Percentiles rank a stretch among this genome's conserved stretches.
Evolutionary conservation across 176 grass and related monocot genomes (phyloP).

Genomic region (Canna indica): DNA sequence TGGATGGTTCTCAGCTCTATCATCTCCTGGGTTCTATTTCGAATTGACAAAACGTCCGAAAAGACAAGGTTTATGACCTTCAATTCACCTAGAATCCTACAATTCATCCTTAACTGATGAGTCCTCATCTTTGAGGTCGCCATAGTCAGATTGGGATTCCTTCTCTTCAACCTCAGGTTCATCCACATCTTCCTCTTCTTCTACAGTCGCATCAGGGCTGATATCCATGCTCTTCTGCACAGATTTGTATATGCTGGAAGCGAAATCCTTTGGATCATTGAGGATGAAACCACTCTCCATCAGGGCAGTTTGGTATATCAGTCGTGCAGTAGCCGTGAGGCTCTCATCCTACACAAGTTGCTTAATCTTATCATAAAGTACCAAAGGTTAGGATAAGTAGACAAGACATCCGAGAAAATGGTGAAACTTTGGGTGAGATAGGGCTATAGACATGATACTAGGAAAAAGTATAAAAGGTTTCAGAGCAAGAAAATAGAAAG

Average conservation of each 20-base stretch:
- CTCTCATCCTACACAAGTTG: slow-evolving; percentile 30
- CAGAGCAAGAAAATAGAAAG: not conserved
- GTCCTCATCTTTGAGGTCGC: slow-evolving; percentile 1
- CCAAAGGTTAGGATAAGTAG: no score
- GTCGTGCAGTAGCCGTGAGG: slow-evolving; percentile 62
- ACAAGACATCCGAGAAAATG: no score
- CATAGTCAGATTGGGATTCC: slow-evolving; percentile 29
- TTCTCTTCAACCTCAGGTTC: slow-evolving; percentile 62
- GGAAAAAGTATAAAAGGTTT: not conserved
- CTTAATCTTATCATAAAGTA: not conserved
- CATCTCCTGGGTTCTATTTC: slow-evolving; percentile 17
- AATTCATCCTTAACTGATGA: slow-evolving; percentile 71
- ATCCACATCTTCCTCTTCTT: slow-evolving; percentile 75
- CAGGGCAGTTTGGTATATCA: slow-evolving; percentile 82
- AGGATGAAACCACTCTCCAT: slow-evolving; percentile 93
- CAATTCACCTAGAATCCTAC: slow-evolving; percentile 20
- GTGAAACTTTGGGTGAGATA: no score
- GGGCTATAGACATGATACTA: no score
- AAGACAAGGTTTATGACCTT: not conserved
- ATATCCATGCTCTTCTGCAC: slow-evolving; percentile 94
- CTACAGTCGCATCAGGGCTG: slow-evolving; percentile 38
- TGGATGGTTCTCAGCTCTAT: slow-evolving; percentile 21
- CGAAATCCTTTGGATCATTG: slow-evolving; percentile 73
- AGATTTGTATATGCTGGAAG: slow-evolving; percentile 82
- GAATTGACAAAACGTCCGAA: slow-evolving; percentile 1